Conservation (phyloP, 208 protist species). For the Porcisia hertigi region DNA sequence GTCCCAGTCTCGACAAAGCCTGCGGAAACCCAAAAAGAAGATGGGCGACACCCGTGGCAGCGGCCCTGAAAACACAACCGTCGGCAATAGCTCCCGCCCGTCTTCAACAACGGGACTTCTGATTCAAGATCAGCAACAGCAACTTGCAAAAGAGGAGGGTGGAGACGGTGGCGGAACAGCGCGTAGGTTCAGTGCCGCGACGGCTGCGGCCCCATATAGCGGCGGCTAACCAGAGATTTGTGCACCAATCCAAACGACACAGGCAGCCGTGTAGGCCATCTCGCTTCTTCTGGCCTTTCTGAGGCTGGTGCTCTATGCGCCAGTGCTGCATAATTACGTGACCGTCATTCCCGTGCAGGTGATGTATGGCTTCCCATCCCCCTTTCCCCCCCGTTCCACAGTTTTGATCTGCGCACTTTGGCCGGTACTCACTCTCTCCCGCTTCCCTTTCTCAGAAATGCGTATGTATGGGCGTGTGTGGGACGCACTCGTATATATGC, state of each 20-base stretch:
- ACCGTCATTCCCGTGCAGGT: no score
- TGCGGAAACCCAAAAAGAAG: conserved; percentile 3
- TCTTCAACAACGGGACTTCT: background rate
- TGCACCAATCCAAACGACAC: background rate
- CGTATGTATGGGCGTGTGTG: no score
- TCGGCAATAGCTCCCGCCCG: background rate
- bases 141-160: background rate
- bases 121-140: background rate
- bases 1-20: background rate
- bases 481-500: no score
- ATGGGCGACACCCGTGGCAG: background rate
- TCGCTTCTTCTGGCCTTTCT: background rate
- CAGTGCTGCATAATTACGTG: no score
- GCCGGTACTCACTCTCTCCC: no score
- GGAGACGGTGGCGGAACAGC: background rate
- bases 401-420: no score
- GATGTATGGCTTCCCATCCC: no score
- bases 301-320: background rate
- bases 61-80: background rate
- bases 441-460: no score
- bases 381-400: no score
- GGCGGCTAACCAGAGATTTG: background rate
- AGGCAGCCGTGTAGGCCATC: background rate
- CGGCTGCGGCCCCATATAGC: conserved; percentile 2
- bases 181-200: background rate